Conservation (phyloP, 1,139 yeast species). For the Yamadazyma mexicana region DNA sequence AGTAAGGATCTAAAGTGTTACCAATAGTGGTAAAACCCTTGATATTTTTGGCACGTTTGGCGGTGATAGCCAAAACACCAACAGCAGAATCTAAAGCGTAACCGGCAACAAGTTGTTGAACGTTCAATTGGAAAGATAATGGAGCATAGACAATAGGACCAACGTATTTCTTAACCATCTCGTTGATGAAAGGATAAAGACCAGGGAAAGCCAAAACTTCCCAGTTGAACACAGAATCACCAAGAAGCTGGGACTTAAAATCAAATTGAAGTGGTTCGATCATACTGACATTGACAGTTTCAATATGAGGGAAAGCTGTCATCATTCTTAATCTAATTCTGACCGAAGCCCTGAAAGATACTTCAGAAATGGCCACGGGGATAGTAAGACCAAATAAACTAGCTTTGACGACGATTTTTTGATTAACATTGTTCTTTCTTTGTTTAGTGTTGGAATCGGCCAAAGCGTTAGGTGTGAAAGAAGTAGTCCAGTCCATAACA, state of each 20-base stretch:
- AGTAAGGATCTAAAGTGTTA: slow-evolving; percentile 86
- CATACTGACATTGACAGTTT: slow-evolving; percentile 81
- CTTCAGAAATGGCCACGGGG: slow-evolving; percentile 62
- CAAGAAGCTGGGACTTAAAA: slow-evolving; percentile 68
- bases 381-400: slow-evolving; percentile 65
- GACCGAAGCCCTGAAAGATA: slow-evolving; percentile 64
- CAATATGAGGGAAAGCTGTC: slow-evolving; percentile 87
- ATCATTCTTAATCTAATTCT: slow-evolving; percentile 87
- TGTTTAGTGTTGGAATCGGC: slow-evolving; percentile 85
- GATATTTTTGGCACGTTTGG: slow-evolving; percentile 66
- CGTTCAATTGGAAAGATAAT: slow-evolving; percentile 85
- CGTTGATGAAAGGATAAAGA: slow-evolving; percentile 72
- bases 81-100: slow-evolving; percentile 76
- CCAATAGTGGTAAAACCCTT: slow-evolving; percentile 69
- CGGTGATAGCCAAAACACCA: slow-evolving; percentile 76
- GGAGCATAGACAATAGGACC: slow-evolving; percentile 90
- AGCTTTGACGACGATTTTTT: slow-evolving; percentile 69
- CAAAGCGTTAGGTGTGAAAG: slow-evolving; percentile 87
- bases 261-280: slow-evolving; percentile 87
- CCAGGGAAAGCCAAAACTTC: slow-evolving; percentile 89
- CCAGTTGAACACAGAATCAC: slow-evolving; percentile 82
- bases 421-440: slow-evolving; percentile 78
- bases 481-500: slow-evolving; percentile 93
- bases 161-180: slow-evolving; percentile 78
- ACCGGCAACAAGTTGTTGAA: slow-evolving; percentile 89